Percentiles rank a stretch among this genome's conserved stretches.
Evolutionary conservation across 2,329 filamentous ascomycete species (phyloP).

Genomic region (Grosmannia clavigera): DNA sequence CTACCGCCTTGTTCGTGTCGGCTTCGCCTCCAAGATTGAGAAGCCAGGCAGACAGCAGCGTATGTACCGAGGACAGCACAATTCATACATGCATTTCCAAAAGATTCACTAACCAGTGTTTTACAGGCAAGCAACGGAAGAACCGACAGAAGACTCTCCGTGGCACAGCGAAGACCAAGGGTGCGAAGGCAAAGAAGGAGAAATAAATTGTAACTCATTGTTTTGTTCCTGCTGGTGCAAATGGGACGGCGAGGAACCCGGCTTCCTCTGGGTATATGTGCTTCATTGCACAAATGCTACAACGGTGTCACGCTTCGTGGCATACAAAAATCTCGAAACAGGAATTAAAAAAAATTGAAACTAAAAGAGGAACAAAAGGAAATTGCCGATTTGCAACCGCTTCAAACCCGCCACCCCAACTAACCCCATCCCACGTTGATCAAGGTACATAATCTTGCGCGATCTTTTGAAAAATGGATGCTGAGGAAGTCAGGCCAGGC

Average conservation of each 20-base stretch:
- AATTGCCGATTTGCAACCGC: background rate
- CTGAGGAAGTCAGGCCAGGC: too few species aligned
- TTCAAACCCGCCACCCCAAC: background rate
- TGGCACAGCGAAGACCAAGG: constrained; percentile 97
- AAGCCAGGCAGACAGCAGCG: constrained; percentile 97
- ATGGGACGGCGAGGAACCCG: background rate
- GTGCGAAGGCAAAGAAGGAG: constrained; percentile 88
- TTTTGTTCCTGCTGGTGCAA: background rate
- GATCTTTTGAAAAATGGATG: too few species aligned
- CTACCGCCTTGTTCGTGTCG: constrained; percentile 92
- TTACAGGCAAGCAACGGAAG: constrained; percentile 98
- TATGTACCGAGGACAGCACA: constrained; percentile 30
- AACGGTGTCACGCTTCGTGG: background rate
- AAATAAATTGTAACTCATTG: constrained; percentile 45
- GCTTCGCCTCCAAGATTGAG: constrained; percentile 88
- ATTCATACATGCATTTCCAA: background rate
- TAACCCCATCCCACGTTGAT: too few species aligned
- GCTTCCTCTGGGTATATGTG: constrained; percentile 2
- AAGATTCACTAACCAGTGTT: background rate
- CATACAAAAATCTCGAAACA: constrained; percentile 2
- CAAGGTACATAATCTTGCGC: too few species aligned
- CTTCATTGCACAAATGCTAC: constrained; percentile 1
- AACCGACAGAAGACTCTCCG: constrained; percentile 98
- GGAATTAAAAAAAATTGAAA: constrained; percentile 5
- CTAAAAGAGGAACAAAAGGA: background rate